Percentiles rank a stretch among this genome's conserved stretches.
Evolutionary conservation across 768 basidiomycete species (phyloP).

Genomic region (Pleurotus cornucopiae): DNA sequence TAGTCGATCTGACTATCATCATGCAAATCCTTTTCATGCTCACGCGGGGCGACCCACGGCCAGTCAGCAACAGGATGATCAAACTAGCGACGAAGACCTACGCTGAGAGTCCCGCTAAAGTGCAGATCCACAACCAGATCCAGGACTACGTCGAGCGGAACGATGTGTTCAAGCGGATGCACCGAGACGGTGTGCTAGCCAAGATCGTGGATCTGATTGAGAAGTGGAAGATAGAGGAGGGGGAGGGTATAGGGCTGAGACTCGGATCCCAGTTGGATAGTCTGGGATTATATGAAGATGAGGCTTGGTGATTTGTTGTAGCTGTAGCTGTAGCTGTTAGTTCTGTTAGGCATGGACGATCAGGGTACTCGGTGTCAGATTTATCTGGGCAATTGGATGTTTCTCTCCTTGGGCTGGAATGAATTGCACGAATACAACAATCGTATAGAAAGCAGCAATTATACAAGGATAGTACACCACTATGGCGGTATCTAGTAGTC

Average conservation of each 20-base stretch:
- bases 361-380: too few species aligned
- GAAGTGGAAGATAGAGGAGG: slow-evolving; percentile 4
- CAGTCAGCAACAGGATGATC: slow-evolving; percentile 2
- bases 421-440: too few species aligned
- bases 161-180: not conserved
- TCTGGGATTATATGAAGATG: not conserved
- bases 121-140: not conserved
- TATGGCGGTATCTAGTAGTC: too few species aligned
- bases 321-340: not conserved
- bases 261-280: not conserved
- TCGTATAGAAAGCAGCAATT: too few species aligned
- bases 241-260: not conserved
- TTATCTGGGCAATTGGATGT: too few species aligned
- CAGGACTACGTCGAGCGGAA: not conserved
- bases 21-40: slow-evolving; percentile 16
- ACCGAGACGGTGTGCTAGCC: not conserved
- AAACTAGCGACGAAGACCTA: slow-evolving; percentile 1
- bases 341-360: not conserved
- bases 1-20: slow-evolving; percentile 20
- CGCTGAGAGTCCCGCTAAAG: not conserved
- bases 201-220: slow-evolving; percentile 4
- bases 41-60: not conserved
- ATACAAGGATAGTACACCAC: too few species aligned
- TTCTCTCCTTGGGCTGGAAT: too few species aligned
- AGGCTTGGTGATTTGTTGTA: not conserved